A percentile compares a stretch with the other conserved stretches of the same genome.
These are phyloP conservation scores for Stellera chamaejasme DNA, from an alignment of 345 rosid species.

Conservation along the genomic window DNA sequence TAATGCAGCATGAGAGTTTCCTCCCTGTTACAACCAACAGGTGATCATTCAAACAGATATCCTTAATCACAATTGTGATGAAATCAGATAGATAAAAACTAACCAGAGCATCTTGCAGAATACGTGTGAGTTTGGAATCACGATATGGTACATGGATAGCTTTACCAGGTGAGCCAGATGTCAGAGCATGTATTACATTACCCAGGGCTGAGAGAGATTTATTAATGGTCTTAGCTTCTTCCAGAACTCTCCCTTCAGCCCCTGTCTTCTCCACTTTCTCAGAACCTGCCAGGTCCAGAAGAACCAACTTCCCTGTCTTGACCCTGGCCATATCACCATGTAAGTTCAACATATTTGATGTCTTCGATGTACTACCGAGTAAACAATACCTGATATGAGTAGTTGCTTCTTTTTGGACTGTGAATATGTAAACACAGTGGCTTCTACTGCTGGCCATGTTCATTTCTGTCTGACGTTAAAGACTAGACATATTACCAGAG, in stretches of 20 bases:
- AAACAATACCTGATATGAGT: conserved; percentile 43
- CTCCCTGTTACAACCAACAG: conserved; percentile 47
- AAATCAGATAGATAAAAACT: conserved; percentile 20
- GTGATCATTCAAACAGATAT: conserved; percentile 2
- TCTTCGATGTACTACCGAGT: conserved; percentile 5
- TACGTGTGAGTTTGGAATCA: conserved; percentile 91
- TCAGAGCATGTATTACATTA: conserved; percentile 79
- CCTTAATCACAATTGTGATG: neutral
- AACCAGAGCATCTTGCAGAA: conserved; percentile 82
- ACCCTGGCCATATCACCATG: conserved; percentile 26
- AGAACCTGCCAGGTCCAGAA: conserved; percentile 91
- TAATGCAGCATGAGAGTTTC: conserved; percentile 69
- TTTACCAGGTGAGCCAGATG: conserved; percentile 58
- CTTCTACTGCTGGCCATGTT: conserved; percentile 92
- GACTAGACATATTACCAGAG: conserved; percentile 5
- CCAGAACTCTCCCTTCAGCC: conserved; percentile 89
- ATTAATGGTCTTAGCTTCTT: conserved; percentile 90
- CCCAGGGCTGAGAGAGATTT: conserved; percentile 90
- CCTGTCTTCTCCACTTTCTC: conserved; percentile 95
- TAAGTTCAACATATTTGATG: conserved; percentile 2
- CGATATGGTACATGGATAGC: conserved; percentile 69
- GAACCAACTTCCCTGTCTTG: conserved; percentile 63
- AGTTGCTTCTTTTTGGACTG: conserved; percentile 44
- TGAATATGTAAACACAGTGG: conserved; percentile 62
- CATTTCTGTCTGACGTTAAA: conserved; percentile 57